Conservation (phyloP, 345 rosid species). For the Lepidium sativum region DNA sequence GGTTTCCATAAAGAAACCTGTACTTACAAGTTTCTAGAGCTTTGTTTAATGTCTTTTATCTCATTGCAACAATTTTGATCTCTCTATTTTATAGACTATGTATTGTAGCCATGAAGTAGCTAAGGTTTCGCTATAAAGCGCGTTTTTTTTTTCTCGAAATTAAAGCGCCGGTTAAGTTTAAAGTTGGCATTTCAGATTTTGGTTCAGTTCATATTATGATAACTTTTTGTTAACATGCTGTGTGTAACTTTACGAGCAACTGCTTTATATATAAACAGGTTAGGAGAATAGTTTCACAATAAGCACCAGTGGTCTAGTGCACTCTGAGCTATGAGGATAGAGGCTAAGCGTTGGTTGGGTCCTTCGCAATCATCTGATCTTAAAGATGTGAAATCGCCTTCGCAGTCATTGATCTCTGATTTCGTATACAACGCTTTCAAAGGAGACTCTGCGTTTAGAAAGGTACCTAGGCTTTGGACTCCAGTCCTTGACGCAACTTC, state of each 20-base stretch:
- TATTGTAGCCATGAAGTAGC: conserved; percentile 2
- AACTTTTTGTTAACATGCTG: too few relatives aligned
- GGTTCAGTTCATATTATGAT: not conserved
- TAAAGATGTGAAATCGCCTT: too few relatives aligned
- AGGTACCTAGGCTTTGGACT: conserved; percentile 15
- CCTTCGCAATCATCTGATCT: too few relatives aligned
- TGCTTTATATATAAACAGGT: too few relatives aligned
- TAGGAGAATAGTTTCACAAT: too few relatives aligned
- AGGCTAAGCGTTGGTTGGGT: too few relatives aligned
- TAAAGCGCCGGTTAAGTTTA: conserved; percentile 56
- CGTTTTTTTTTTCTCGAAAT: conserved; percentile 36
- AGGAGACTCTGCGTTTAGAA: conserved; percentile 23
- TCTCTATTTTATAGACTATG: not conserved
- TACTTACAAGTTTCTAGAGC: not conserved
- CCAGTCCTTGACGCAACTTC: conserved; percentile 32
- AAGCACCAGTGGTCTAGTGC: too few relatives aligned
- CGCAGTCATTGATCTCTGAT: not conserved
- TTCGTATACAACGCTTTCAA: conserved; percentile 19
- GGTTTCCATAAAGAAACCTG: not conserved
- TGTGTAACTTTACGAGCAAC: too few relatives aligned
- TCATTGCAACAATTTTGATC: not conserved
- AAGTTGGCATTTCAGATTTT: conserved; percentile 13
- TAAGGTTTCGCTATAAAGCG: not conserved
- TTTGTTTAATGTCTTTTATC: not conserved
- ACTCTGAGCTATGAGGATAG: too few relatives aligned